Evolutionary conservation across 2,329 filamentous ascomycete genomes (phyloP).

Genomic region (Fusarium paranaense): DNA sequence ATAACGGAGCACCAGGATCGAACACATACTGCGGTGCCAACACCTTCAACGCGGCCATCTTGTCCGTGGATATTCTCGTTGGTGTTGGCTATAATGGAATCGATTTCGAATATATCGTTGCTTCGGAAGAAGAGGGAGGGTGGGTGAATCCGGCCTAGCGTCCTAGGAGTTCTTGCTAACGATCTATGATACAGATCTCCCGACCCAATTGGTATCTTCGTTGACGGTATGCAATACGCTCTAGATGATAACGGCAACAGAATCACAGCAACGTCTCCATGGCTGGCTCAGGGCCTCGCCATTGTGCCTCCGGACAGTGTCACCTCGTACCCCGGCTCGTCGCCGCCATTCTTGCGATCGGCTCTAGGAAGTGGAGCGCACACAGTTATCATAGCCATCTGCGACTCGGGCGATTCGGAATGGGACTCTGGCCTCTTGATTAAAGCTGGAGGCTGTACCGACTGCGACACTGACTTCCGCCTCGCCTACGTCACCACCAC

Average conservation of each 20-base stretch:
- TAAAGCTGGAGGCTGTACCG: not conserved
- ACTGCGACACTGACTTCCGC: not conserved
- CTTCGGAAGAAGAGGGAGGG: constrained; percentile 14
- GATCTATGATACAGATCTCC: not conserved
- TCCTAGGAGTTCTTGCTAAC: not conserved
- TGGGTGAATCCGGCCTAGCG: not conserved
- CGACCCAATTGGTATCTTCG: not conserved
- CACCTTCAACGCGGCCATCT: constrained; percentile 15
- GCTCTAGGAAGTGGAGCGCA: not conserved
- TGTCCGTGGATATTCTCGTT: constrained; percentile 6
- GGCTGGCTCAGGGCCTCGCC: not conserved
- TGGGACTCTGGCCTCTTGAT: not conserved
- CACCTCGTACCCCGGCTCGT: not conserved
- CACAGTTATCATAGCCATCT: not conserved
- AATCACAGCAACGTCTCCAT: not conserved
- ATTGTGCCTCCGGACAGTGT: not conserved
- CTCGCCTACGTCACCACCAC: constrained; percentile 1
- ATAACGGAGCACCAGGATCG: constrained; percentile 16
- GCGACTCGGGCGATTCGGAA: not conserved
- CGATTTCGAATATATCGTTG: constrained; percentile 3
- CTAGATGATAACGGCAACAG: not conserved
- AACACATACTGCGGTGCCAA: not conserved
- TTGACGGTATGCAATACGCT: not conserved
- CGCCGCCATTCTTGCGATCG: not conserved
- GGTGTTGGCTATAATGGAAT: not conserved